Percentiles rank a stretch among this genome's conserved stretches.
Evolutionary conservation across 257 asterid species (phyloP).

Genomic region (Anisodus tanguticus): DNA sequence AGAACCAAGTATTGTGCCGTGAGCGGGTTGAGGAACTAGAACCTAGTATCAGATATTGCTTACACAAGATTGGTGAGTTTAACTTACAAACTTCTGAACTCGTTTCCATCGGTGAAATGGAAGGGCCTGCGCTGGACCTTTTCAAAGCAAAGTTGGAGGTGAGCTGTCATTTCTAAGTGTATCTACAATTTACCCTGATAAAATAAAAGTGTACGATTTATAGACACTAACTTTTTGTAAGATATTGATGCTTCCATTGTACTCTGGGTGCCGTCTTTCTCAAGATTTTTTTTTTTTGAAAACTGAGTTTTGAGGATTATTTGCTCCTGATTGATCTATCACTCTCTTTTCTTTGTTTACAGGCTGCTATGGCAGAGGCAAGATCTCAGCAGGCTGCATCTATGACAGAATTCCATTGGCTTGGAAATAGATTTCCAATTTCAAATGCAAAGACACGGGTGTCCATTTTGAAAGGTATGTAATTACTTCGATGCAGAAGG

Average conservation of each 20-base stretch:
- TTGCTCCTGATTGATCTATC: slow-evolving; percentile 25
- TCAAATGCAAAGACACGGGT: slow-evolving; percentile 91
- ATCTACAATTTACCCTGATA: neutral
- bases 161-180: slow-evolving; percentile 32
- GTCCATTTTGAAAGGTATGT: slow-evolving; percentile 81
- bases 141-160: slow-evolving; percentile 95
- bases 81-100: slow-evolving; percentile 83
- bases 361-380: slow-evolving; percentile 97
- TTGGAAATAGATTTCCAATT: slow-evolving; percentile 81
- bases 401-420: slow-evolving; percentile 89
- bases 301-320: neutral
- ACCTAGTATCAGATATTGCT: slow-evolving; percentile 83
- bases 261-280: neutral
- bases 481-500: neutral
- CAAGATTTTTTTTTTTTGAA: neutral
- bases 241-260: neutral
- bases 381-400: slow-evolving; percentile 95
- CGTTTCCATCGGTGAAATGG: slow-evolving; percentile 81
- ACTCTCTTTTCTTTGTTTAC: slow-evolving; percentile 40
- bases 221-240: neutral
- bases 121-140: slow-evolving; percentile 91
- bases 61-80: slow-evolving; percentile 89
- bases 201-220: too few species aligned
- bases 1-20: slow-evolving; percentile 86
- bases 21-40: slow-evolving; percentile 94